Conservation (phyloP, 2,329 filamentous ascomycete genomes). For the Thielaviopsis musarum region DNA sequence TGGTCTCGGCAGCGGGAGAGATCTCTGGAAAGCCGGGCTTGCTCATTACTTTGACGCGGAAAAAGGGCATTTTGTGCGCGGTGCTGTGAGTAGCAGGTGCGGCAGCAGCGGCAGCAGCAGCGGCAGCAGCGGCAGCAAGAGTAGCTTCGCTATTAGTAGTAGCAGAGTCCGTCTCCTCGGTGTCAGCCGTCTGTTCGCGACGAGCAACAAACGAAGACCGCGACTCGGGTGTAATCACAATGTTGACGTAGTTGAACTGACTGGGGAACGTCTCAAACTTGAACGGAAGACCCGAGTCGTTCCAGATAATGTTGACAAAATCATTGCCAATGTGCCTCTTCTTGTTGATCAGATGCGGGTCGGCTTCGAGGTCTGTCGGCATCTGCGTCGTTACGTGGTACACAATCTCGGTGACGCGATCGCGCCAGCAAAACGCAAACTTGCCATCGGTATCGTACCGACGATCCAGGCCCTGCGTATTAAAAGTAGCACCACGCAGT, state of each 20-base stretch:
- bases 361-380: constrained; percentile 68
- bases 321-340: constrained; percentile 96
- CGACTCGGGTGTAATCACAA: constrained; percentile 82
- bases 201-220: constrained; percentile 57
- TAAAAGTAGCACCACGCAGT: constrained; percentile 71
- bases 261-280: constrained; percentile 83
- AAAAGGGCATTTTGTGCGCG: constrained; percentile 40
- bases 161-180: neutral
- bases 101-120: no score
- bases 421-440: constrained; percentile 85
- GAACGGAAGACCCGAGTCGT: constrained; percentile 83
- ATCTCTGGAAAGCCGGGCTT: constrained; percentile 82
- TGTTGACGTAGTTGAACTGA: constrained; percentile 93
- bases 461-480: constrained; percentile 79
- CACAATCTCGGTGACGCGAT: constrained; percentile 84
- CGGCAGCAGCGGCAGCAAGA: no score
- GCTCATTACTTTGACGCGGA: constrained; percentile 77
- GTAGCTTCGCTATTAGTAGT: neutral
- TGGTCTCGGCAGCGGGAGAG: constrained; percentile 74
- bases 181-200: constrained; percentile 23
- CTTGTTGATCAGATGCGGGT: constrained; percentile 64
- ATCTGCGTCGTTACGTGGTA: constrained; percentile 96
- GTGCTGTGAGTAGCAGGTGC: neutral
- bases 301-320: constrained; percentile 96
- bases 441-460: constrained; percentile 65